Conservation (phyloP, 441 rosid genomes). For the Codiaeum variegatum region DNA sequence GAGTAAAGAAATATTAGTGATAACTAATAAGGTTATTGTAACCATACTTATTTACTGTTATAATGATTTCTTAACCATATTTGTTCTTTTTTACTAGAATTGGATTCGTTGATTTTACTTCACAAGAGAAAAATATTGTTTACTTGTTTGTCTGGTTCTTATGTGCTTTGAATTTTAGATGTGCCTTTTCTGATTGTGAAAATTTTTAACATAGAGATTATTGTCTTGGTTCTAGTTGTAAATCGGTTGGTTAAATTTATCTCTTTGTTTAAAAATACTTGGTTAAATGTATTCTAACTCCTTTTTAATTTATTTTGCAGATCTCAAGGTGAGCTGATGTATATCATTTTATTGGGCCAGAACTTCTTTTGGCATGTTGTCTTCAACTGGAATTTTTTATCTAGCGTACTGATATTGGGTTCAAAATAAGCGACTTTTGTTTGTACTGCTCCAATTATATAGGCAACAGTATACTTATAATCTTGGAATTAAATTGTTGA, state of each 20-base stretch:
- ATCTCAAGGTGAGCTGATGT: slow-evolving; percentile 50
- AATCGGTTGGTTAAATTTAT: neutral
- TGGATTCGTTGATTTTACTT: neutral
- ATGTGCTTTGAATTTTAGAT: neutral
- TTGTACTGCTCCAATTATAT: neutral
- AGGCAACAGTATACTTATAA: neutral
- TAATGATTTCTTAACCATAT: neutral
- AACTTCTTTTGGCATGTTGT: slow-evolving; percentile 18
- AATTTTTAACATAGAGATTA: neutral
- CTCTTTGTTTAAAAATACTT: neutral
- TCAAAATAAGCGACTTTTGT: slow-evolving; percentile 9
- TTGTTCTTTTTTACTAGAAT: neutral
- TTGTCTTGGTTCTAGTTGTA: neutral
- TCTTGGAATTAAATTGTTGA: neutral
- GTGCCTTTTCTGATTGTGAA: neutral
- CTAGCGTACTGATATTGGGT: slow-evolving; percentile 21
- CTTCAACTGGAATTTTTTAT: slow-evolving; percentile 7
- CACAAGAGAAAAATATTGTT: neutral
- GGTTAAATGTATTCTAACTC: slow-evolving; percentile 1
- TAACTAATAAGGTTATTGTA: neutral
- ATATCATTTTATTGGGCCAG: slow-evolving; percentile 18
- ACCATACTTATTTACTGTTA: neutral
- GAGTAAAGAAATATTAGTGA: neutral
- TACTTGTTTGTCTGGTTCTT: neutral
- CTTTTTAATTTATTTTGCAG: slow-evolving; percentile 34